Conservation (phyloP, 305 asterid genomes). For the Fraxinus dipetala region DNA sequence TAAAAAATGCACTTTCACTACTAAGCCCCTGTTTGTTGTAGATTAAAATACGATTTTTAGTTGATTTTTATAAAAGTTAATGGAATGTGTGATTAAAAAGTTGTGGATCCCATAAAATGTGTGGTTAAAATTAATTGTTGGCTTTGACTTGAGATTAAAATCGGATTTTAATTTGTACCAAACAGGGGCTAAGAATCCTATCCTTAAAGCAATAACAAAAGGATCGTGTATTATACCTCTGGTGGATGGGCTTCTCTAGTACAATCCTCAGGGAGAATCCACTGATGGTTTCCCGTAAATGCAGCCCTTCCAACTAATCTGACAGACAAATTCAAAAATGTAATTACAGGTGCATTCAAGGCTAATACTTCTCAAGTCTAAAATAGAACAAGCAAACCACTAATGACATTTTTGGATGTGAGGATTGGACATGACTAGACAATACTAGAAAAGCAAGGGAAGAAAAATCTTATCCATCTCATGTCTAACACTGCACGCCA, state of each 20-base stretch:
- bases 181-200: neutral
- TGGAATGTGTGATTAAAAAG: too few species aligned
- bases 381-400: neutral
- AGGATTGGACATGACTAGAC: neutral
- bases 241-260: conserved; percentile 45
- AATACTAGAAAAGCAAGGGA: neutral
- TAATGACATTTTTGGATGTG: neutral
- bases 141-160: too few species aligned
- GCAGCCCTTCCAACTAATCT: conserved; percentile 74
- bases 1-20: neutral
- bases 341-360: neutral
- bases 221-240: conserved; percentile 41
- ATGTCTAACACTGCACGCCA: conserved; percentile 1
- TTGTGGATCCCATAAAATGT: too few species aligned
- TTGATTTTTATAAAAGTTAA: too few species aligned
- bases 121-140: too few species aligned
- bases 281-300: conserved; percentile 59
- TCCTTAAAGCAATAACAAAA: neutral
- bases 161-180: too few species aligned
- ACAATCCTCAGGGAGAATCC: conserved; percentile 50
- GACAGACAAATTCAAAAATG: conserved; percentile 21
- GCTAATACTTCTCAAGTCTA: neutral
- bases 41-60: too few species aligned
- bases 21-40: neutral
- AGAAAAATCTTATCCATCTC: neutral